These are phyloP conservation scores for Lathyrus oleraceus DNA, from an alignment of 306 rosid species.

Conservation along the genomic window DNA sequence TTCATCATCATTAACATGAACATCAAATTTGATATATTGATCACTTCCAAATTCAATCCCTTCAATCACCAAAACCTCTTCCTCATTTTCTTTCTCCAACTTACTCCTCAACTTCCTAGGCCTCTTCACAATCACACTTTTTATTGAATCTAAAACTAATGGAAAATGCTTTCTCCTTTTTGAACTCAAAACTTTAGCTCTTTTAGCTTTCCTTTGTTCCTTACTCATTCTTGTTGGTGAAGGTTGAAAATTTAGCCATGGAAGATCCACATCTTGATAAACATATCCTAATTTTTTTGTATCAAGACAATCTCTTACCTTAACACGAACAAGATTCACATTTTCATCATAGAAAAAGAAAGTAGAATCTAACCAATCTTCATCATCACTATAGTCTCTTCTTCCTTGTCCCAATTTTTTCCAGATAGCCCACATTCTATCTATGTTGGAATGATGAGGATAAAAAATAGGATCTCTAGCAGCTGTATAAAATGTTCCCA, in stretches of 20 bases:
- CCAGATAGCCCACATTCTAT: constrained; percentile 72
- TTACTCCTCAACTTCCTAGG: constrained; percentile 44
- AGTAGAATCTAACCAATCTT: constrained; percentile 59
- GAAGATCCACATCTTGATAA: constrained; percentile 55
- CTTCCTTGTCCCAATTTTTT: constrained; percentile 55
- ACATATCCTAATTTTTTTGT: constrained; percentile 52
- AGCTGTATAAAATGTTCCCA: constrained; percentile 80
- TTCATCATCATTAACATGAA: constrained; percentile 61
- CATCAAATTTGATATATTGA: constrained; percentile 57
- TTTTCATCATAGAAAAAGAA: constrained; percentile 76
- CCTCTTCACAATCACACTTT: constrained; percentile 50
- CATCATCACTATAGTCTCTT: constrained; percentile 41
- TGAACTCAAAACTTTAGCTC: neutral
- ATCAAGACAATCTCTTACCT: constrained; percentile 57
- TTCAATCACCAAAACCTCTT: constrained; percentile 54
- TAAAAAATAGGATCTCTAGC: constrained; percentile 76
- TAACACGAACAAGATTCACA: constrained; percentile 51
- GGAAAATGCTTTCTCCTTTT: constrained; percentile 39
- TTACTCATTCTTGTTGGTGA: constrained; percentile 1
- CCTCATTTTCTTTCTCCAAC: constrained; percentile 44
- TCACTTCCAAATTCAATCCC: constrained; percentile 54
- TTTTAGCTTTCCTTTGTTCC: constrained; percentile 11
- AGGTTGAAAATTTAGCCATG: constrained; percentile 14
- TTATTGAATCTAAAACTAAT: constrained; percentile 38
- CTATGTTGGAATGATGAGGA: constrained; percentile 62